phyloP scores from a whole-genome alignment of 768 basidiomycete genomes.

The Russula emetica region DNA sequence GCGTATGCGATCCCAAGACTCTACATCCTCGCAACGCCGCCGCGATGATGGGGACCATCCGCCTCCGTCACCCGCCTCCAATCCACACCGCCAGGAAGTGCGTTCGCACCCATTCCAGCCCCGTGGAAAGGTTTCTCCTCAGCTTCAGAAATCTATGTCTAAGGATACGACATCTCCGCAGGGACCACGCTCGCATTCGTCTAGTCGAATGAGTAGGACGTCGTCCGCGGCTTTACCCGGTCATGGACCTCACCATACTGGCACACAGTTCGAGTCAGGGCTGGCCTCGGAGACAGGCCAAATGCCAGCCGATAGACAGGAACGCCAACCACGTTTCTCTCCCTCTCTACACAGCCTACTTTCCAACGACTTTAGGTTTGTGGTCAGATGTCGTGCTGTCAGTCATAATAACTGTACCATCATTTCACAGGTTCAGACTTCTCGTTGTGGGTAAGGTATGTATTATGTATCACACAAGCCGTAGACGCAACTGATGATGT shows the following conservation, averaged over 20 bases:
- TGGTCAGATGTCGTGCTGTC: not conserved
- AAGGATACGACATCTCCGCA: not conserved
- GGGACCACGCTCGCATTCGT: not conserved
- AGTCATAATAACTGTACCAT: not conserved
- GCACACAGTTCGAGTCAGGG: not conserved
- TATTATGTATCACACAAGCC: no score
- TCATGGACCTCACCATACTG: not conserved
- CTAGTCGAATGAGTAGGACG: not conserved
- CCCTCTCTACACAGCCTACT: not conserved
- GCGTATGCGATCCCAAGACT: not conserved
- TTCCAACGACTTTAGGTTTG: conserved; percentile 11
- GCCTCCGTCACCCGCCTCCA: not conserved
- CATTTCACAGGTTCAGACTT: conserved; percentile 11
- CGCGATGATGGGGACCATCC: no score
- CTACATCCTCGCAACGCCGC: not conserved
- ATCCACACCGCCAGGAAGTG: not conserved
- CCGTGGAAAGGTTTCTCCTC: not conserved
- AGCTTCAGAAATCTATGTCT: not conserved
- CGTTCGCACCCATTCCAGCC: no score
- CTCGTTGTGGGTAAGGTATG: conserved; percentile 19
- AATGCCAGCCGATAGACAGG: no score
- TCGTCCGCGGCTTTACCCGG: not conserved
- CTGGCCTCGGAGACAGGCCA: not conserved
- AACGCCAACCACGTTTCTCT: not conserved
- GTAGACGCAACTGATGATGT: not conserved